A percentile compares a stretch with the other conserved stretches of the same genome.
phyloP scores from a whole-genome alignment of 768 basidiomycete genomes.

The Tulasnella sp. region DNA sequence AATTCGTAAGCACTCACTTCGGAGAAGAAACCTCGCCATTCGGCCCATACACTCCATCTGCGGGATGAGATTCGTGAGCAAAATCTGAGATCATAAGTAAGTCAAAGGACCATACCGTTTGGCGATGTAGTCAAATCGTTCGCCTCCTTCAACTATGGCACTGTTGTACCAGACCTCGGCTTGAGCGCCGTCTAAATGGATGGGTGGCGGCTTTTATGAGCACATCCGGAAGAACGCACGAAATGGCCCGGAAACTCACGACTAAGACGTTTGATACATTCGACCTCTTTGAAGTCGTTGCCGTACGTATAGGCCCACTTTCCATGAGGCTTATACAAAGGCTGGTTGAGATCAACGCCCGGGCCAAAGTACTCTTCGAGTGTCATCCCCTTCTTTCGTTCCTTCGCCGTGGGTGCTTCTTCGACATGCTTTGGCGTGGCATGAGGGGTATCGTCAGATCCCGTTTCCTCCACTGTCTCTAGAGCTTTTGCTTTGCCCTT shows the following conservation, averaged over 20 bases:
- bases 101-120: background rate
- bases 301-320: background rate
- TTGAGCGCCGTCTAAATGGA: background rate
- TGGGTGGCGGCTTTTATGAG: background rate
- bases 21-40: constrained; percentile 9
- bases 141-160: background rate
- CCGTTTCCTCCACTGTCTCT: background rate
- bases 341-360: background rate
- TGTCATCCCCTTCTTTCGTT: background rate
- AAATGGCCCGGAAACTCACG: background rate
- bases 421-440: background rate
- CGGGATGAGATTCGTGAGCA: background rate
- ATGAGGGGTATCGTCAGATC: background rate
- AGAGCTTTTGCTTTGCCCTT: background rate
- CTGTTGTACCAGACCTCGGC: background rate
- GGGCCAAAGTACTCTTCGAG: background rate
- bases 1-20: background rate
- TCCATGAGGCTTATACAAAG: constrained; percentile 2
- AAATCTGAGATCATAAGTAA: background rate
- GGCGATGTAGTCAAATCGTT: constrained; percentile 4
- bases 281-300: background rate
- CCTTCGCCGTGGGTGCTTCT: background rate
- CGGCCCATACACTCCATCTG: constrained; percentile 7
- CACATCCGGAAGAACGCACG: background rate
- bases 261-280: background rate